Conservation (phyloP, 306 rosid genomes). For the Quercus wislizeni region DNA sequence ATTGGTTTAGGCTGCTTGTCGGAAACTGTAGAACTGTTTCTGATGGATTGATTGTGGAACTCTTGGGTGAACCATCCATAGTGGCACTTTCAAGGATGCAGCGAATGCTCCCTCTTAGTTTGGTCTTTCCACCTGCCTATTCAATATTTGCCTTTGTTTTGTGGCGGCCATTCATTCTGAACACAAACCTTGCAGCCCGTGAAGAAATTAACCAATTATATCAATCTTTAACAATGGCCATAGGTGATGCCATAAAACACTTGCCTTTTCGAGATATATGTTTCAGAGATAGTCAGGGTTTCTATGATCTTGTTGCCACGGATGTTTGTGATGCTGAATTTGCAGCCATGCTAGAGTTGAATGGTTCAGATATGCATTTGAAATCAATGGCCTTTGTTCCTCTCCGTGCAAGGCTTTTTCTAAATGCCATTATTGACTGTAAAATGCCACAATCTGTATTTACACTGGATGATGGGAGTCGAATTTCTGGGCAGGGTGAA, state of each 20-base stretch:
- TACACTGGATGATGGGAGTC: conserved; percentile 46
- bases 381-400: conserved; percentile 92
- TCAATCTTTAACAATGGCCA: conserved; percentile 66
- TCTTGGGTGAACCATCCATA: conserved; percentile 79
- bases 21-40: conserved; percentile 82
- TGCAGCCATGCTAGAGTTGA: conserved; percentile 74
- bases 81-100: conserved; percentile 95
- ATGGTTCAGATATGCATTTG: conserved; percentile 64
- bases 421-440: conserved; percentile 83
- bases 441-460: conserved; percentile 56
- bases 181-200: conserved; percentile 51
- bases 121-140: conserved; percentile 93
- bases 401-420: conserved; percentile 84
- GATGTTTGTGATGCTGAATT: conserved; percentile 79
- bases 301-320: conserved; percentile 74
- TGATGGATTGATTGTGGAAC: conserved; percentile 84
- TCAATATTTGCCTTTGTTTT: conserved; percentile 75
- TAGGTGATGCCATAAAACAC: conserved; percentile 76
- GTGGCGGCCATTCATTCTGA: conserved; percentile 72
- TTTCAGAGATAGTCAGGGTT: conserved; percentile 80
- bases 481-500: conserved; percentile 58
- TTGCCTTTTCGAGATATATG: conserved; percentile 89
- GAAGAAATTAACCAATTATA: conserved; percentile 72
- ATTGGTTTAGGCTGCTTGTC: conserved; percentile 93
- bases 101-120: conserved; percentile 71